phyloP scores from a whole-genome alignment of 345 rosid species.

The Erysimum cheiranthoides region DNA sequence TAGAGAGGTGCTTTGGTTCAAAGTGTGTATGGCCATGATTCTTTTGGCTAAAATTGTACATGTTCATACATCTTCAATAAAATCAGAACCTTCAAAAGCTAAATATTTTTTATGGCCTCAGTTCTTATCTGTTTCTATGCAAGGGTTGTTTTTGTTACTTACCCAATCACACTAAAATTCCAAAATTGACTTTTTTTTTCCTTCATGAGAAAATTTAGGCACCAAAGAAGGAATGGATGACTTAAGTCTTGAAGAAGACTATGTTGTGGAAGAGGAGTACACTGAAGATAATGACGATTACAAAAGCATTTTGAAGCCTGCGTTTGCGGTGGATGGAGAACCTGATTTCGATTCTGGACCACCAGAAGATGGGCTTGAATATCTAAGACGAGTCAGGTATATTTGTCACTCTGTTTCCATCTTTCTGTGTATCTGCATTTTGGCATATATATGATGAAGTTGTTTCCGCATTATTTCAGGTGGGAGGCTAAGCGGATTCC shows the following conservation, averaged over 20 bases:
- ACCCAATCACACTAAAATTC: neutral
- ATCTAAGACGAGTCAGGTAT: slow-evolving; percentile 90
- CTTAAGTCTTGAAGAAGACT: slow-evolving; percentile 41
- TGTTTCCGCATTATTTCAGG: slow-evolving; percentile 52
- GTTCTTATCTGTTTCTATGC: slow-evolving; percentile 12
- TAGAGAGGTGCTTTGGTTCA: slow-evolving; percentile 21
- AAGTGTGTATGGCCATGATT: slow-evolving; percentile 17
- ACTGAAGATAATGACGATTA: slow-evolving; percentile 70
- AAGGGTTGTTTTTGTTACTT: neutral
- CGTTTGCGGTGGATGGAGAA: slow-evolving; percentile 80
- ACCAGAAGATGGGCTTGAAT: slow-evolving; percentile 93
- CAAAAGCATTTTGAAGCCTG: slow-evolving; percentile 81
- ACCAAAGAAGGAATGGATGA: slow-evolving; percentile 25
- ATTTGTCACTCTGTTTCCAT: slow-evolving; percentile 27
- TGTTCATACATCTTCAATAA: slow-evolving; percentile 25
- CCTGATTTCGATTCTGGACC: slow-evolving; percentile 91
- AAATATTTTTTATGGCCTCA: neutral
- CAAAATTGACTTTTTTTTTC: neutral
- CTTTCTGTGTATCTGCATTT: slow-evolving; percentile 16
- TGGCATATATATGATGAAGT: neutral
- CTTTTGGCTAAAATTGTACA: slow-evolving; percentile 9
- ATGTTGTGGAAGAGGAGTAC: slow-evolving; percentile 18
- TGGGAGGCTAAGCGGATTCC: slow-evolving; percentile 95
- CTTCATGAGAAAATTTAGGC: slow-evolving; percentile 27
- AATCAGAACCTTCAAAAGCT: slow-evolving; percentile 23